These are phyloP conservation scores for Xylaria digitata DNA, from an alignment of 2,329 filamentous ascomycete genomes.

Conservation along the genomic window DNA sequence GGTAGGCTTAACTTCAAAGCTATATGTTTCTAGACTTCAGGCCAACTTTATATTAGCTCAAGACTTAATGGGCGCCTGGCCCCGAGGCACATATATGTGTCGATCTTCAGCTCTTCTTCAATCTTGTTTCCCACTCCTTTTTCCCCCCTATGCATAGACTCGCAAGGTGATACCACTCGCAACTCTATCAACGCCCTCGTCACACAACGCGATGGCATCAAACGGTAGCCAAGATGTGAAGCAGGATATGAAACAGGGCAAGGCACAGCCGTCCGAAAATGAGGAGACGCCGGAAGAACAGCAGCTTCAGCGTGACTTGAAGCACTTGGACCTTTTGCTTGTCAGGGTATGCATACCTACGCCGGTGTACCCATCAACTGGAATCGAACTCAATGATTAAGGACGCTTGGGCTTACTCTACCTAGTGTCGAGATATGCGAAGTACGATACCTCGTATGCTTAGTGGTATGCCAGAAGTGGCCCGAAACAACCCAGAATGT, in stretches of 20 bases:
- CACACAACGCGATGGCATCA: constrained; percentile 32
- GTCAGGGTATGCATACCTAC: constrained; percentile 57
- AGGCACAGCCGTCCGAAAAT: constrained; percentile 28
- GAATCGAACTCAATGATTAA: constrained; percentile 4
- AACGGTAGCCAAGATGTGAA: constrained; percentile 33
- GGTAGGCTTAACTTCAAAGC: no score
- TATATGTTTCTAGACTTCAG: no score
- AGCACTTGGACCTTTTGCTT: constrained; percentile 65
- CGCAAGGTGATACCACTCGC: constrained; percentile 5
- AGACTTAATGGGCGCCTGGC: background rate
- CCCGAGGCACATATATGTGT: background rate
- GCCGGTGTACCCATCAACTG: background rate
- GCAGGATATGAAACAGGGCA: constrained; percentile 21
- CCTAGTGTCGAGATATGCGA: constrained; percentile 60
- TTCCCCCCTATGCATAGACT: background rate
- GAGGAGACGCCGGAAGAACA: constrained; percentile 60
- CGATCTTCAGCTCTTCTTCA: background rate
- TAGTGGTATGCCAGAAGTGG: constrained; percentile 60
- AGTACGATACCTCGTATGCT: constrained; percentile 63
- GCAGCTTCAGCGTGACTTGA: constrained; percentile 61
- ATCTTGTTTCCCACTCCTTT: background rate
- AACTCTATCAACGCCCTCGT: background rate
- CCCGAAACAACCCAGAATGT: constrained; percentile 59
- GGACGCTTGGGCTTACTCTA: constrained; percentile 42
- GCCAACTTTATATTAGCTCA: background rate